Evolutionary conservation across 2,329 filamentous ascomycete species (phyloP), one percentile per base, ranked within the genome.

Genomic region (Thermochaetoides dissita): DNA sequence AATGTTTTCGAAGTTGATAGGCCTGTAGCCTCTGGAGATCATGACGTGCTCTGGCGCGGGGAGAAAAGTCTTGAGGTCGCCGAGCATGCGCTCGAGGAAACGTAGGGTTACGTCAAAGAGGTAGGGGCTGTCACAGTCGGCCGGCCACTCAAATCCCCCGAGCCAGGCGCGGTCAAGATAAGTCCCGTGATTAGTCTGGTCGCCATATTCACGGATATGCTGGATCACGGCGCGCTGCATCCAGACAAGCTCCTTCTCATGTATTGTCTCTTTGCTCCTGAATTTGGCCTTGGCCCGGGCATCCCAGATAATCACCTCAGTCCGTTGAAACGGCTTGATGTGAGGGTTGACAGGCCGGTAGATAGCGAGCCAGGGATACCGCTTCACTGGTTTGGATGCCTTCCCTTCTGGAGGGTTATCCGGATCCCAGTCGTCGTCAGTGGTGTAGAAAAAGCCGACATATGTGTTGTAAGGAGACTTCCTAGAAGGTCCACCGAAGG

Each of bases 251-350:
- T 66, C 60, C 1, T 49, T 48, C 40, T 62, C 55, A 1, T 50
- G 52, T 1, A 59, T 35, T 2, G 40, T 5, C 5, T 48, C 36
- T 10, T 47, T 44, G 0, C 43, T 39, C 0, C 49, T 45, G 6
- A 57, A 53, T 28, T 53, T 58, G 1, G 54, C 48, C 1, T 45
- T 49, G 7, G 60, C 57, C 1, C 54, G 49, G 2, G 59, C 43
- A 46, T 77, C 74, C 72, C 72, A 76, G 34, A 78, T 70, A 6
- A 77, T 57, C 9, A 78, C 49, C 49, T 77, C 72, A 2, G 62
- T 60, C 2, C 41, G 39, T 0, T 2, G 48, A 52, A 58, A 66
- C 1, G 54, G 49, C 17, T 41, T 53, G 1, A 7, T 10, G 42
- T 66, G 59, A 1, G 61, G 56, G n/a, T 67, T 56, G 5, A 57